Percentiles rank a stretch among this genome's conserved stretches.
Evolutionary conservation across 1,284 basidiomycete species (phyloP).

Genomic region (Malassezia vespertilionis): DNA sequence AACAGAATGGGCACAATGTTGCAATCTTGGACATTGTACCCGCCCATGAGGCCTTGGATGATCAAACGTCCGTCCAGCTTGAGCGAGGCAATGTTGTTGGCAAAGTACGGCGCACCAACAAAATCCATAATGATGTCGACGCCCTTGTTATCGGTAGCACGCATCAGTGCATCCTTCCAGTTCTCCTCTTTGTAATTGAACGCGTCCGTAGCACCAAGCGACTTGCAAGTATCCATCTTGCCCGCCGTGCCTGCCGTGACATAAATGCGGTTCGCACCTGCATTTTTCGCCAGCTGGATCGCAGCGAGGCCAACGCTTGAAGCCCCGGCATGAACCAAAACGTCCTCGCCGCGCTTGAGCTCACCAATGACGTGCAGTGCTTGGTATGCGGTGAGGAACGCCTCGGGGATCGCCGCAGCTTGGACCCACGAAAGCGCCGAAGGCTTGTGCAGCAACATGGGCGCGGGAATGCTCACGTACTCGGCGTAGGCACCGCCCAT

Average conservation of each 20-base stretch:
- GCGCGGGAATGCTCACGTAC: conserved; percentile 61
- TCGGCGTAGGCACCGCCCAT: conserved; percentile 72
- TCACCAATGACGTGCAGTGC: conserved; percentile 25
- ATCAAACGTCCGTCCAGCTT: conserved; percentile 69
- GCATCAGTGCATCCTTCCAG: conserved; percentile 57
- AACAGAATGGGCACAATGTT: conserved; percentile 62
- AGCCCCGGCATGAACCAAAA: conserved; percentile 69
- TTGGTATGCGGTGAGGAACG: conserved; percentile 42
- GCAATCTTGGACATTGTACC: conserved; percentile 57
- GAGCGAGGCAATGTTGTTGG: conserved; percentile 66
- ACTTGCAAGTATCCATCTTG: conserved; percentile 68
- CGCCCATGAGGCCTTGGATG: conserved; percentile 61
- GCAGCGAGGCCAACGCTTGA: conserved; percentile 72
- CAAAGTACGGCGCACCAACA: conserved; percentile 71
- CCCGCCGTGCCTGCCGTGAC: conserved; percentile 70
- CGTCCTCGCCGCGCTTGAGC: conserved; percentile 59
- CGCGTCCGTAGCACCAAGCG: conserved; percentile 57
- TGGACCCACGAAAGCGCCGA: conserved; percentile 65
- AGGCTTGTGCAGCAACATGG: conserved; percentile 68
- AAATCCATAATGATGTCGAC: conserved; percentile 80
- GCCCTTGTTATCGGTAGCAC: conserved; percentile 25
- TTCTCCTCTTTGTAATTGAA: conserved; percentile 78
- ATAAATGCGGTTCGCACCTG: conserved; percentile 52
- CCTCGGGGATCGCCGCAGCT: conserved; percentile 49
- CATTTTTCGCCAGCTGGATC: conserved; percentile 70